Evolutionary conservation across 306 rosid genomes (phyloP), one percentile per base, ranked within the genome.

Genomic region (Sphenostylis stenocarpa): DNA sequence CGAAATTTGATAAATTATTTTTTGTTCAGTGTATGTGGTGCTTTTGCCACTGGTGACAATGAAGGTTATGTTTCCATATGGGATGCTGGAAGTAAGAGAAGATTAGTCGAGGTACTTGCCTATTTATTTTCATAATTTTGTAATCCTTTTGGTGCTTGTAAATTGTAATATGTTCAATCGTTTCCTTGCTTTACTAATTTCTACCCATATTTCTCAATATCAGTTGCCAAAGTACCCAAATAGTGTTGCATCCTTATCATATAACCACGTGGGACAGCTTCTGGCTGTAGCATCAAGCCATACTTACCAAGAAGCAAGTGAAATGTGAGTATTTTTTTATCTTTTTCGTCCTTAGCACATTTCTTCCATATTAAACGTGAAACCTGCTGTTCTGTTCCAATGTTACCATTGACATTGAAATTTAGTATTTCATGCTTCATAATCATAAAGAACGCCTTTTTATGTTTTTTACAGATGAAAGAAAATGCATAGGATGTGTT

Each of bases 211-310:
- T 62, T 36, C 76, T 55, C 77, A 65, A 75, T 84, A 76, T 83
- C 83, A 89, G 98, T 83, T 93, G 80, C 93, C 91, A 6, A 89
- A 57, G 66, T 84, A 45, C 84, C 88, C 92, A 76, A 90, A 90
- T 83, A 89, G 97, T 34, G 87, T 92, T 76, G 90, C 96, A 63
- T 89, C 98, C 58, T 80, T 93, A 68, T 85, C 92, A 5, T 84
- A 85, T 87, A 90, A 91, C 83, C 89, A 85, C n/a, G 72, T 5
- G 43, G 97, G 97, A 49, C 80, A 86, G 61, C 79, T 91, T 69
- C 77, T 93, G 77, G 97, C 96, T 23, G 90, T 92, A 76, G 96
- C 98, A 82, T 90, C 98, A 52, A 90, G 96, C 85, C 72, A 81
- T 80, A 89, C 95, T 19, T 92, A 83, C 81, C 83, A 85, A 80